These are phyloP conservation scores for Withania somnifera DNA, from an alignment of 305 asterid species.

Conservation along the genomic window DNA sequence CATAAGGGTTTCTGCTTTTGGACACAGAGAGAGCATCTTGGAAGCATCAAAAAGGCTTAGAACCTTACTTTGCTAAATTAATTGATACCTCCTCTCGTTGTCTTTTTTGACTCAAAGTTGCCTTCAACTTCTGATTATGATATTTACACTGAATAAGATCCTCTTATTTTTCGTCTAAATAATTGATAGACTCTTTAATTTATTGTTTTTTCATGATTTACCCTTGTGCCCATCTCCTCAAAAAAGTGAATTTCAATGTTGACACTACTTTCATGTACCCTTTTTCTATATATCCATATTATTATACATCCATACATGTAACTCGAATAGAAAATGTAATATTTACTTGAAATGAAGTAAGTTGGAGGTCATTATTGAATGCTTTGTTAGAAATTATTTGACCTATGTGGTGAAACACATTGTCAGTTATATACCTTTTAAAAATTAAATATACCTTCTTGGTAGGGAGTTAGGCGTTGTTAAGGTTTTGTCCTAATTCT, in stretches of 20 bases:
- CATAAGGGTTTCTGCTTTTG: slow-evolving; percentile 71
- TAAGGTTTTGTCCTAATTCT: too few relatives aligned
- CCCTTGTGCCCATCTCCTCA: background rate
- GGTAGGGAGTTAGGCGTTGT: too few relatives aligned
- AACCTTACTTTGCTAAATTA: background rate
- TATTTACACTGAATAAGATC: background rate
- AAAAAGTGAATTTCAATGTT: background rate
- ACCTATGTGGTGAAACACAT: too few relatives aligned
- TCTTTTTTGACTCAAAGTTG: background rate
- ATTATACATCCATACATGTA: too few relatives aligned
- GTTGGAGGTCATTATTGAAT: too few relatives aligned
- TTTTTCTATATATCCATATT: too few relatives aligned
- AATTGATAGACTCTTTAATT: background rate
- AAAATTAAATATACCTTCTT: too few relatives aligned
- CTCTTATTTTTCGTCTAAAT: background rate
- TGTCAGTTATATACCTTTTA: too few relatives aligned
- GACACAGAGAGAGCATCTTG: slow-evolving; percentile 47
- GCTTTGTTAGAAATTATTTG: too few relatives aligned
- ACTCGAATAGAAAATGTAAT: background rate
- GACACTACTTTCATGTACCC: background rate
- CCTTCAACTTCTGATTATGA: background rate
- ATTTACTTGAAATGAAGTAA: too few relatives aligned
- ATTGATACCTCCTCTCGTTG: background rate
- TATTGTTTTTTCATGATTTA: background rate
- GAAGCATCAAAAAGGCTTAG: slow-evolving; percentile 66